Evolutionary conservation across 768 basidiomycete species (phyloP).

Genomic region (Calocera cornea): DNA sequence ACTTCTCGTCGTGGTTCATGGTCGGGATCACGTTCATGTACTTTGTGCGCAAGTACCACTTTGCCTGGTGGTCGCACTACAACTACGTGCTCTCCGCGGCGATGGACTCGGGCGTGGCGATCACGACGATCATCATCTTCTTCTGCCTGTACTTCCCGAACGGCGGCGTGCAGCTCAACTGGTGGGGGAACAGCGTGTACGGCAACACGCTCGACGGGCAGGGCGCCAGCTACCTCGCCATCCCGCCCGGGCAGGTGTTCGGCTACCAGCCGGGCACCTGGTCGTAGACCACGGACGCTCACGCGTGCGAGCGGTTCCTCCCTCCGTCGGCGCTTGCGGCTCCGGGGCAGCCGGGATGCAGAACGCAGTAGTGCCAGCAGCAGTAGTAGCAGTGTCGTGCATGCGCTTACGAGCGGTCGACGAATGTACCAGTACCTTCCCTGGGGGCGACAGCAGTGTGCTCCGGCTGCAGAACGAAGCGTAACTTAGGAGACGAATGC

Average conservation of each 20-base stretch:
- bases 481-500: too few species aligned
- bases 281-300: neutral
- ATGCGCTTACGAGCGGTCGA: too few species aligned
- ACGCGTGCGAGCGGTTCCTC: neutral
- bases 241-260: neutral
- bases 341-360: neutral
- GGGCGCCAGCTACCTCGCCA: neutral
- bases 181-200: constrained; percentile 56
- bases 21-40: constrained; percentile 17
- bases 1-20: constrained; percentile 2
- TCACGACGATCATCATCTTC: constrained; percentile 47
- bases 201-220: constrained; percentile 13
- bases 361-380: too few species aligned
- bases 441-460: too few species aligned
- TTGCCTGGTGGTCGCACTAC: constrained; percentile 40
- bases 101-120: constrained; percentile 53
- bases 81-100: constrained; percentile 59
- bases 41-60: constrained; percentile 28
- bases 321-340: neutral
- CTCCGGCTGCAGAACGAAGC: too few species aligned
- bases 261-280: neutral
- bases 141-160: constrained; percentile 51
- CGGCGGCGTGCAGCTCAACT: constrained; percentile 45
- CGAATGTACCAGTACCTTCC: too few species aligned
- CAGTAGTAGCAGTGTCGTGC: too few species aligned